Evolutionary conservation across 2,329 filamentous ascomycete genomes (phyloP).

Genomic region (Trichoderma sp.): DNA sequence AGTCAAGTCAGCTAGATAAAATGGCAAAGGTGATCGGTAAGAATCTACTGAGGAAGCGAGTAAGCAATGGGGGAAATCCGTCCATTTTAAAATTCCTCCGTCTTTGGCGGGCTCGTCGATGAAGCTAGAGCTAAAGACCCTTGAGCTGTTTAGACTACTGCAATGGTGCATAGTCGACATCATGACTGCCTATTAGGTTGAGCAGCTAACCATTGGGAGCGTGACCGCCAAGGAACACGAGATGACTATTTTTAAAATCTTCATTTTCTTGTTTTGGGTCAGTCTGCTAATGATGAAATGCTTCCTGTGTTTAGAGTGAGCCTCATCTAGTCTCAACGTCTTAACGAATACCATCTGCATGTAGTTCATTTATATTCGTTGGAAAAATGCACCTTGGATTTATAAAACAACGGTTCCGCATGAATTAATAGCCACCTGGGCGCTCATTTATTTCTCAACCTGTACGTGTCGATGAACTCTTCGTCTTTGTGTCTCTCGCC

Average conservation of each 20-base stretch:
- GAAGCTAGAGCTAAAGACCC: background rate
- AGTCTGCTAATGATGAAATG: background rate
- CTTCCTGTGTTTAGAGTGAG: background rate
- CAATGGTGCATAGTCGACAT: background rate
- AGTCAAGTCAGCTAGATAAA: background rate
- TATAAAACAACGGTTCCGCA: background rate
- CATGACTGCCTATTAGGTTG: background rate
- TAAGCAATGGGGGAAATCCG: background rate
- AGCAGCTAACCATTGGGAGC: background rate
- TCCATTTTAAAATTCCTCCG: background rate
- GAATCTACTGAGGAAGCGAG: background rate
- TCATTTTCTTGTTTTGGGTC: background rate
- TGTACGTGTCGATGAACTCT: background rate
- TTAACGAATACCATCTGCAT: background rate
- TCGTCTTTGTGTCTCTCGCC: background rate
- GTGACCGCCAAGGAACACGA: background rate
- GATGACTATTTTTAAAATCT: background rate
- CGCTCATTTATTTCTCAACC: background rate
- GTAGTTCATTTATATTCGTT: background rate
- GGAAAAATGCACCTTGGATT: background rate
- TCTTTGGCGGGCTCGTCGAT: background rate
- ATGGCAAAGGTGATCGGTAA: background rate
- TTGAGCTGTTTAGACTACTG: background rate
- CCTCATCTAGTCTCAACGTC: background rate
- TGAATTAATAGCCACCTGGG: background rate